A percentile compares a stretch with the other conserved stretches of the same genome.
Conservation (phyloP, 495 filamentous ascomycete species). For the Penicillium coffeae region DNA sequence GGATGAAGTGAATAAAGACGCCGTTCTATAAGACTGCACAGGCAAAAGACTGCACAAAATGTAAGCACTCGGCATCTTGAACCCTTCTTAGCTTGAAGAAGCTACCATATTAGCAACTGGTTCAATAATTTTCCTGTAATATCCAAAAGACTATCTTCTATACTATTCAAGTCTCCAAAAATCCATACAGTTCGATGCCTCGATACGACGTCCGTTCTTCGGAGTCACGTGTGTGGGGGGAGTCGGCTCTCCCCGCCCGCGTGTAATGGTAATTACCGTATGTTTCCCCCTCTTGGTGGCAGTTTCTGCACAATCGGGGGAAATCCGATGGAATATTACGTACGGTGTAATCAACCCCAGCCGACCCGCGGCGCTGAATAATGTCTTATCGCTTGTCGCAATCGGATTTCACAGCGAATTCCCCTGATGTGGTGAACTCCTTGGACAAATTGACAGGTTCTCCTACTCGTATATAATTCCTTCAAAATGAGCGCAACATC, state of each 20-base stretch:
- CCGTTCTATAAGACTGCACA: too few species aligned
- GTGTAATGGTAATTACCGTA: conserved; percentile 17
- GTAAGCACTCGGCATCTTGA: too few species aligned
- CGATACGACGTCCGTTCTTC: conserved; percentile 12
- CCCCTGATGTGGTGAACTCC: not conserved
- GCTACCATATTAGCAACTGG: too few species aligned
- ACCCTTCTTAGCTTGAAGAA: too few species aligned
- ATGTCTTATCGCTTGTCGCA: conserved; percentile 7
- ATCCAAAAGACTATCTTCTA: too few species aligned
- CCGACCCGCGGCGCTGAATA: conserved; percentile 22
- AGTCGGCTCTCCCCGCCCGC: conserved; percentile 22
- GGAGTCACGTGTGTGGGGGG: conserved; percentile 42
- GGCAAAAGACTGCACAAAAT: too few species aligned
- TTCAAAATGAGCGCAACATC: conserved; percentile 29
- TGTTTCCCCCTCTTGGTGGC: not conserved
- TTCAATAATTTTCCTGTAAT: too few species aligned
- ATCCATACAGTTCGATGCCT: not conserved
- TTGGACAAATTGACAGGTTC: not conserved
- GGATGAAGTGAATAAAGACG: too few species aligned
- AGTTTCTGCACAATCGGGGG: conserved; percentile 1
- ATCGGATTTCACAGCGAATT: not conserved
- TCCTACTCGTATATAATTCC: not conserved
- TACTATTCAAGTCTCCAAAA: not conserved
- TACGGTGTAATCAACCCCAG: conserved; percentile 5
- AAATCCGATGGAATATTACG: conserved; percentile 15